Conservation (phyloP, 2,329 filamentous ascomycete species). For the Stromatinia cepivora region DNA sequence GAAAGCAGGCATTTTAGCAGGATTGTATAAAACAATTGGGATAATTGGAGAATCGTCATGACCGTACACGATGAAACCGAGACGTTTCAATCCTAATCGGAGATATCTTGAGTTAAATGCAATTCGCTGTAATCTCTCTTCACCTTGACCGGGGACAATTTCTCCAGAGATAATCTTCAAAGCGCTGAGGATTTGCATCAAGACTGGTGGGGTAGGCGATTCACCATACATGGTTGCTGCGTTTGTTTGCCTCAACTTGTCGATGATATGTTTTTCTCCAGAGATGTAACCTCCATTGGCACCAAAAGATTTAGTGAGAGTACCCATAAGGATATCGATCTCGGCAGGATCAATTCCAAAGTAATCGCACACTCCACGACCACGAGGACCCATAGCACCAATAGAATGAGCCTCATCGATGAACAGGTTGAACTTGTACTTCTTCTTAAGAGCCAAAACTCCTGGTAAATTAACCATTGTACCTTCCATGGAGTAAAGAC, state of each 20-base stretch:
- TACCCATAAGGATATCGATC: slow-evolving; percentile 97
- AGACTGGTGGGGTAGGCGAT: slow-evolving; percentile 79
- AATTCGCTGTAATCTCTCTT: slow-evolving; percentile 91
- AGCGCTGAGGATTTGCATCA: slow-evolving; percentile 86
- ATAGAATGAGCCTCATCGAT: slow-evolving; percentile 96
- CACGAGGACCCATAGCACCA: slow-evolving; percentile 83
- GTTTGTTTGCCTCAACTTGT: slow-evolving; percentile 85
- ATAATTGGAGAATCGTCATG: slow-evolving; percentile 98
- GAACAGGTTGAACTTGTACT: slow-evolving; percentile 96
- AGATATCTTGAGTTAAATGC: slow-evolving; percentile 99
- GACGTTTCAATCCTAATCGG: slow-evolving; percentile 92
- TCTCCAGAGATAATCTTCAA: slow-evolving; percentile 89
- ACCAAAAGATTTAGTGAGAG: slow-evolving; percentile 96
- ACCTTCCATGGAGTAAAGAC: slow-evolving; percentile 98
- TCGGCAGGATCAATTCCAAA: slow-evolving; percentile 86
- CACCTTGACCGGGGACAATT: slow-evolving; percentile 83
- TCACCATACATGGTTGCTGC: slow-evolving; percentile 86
- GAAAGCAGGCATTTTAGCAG: slow-evolving; percentile 98
- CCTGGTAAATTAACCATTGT: slow-evolving; percentile 98
- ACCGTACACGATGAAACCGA: slow-evolving; percentile 95
- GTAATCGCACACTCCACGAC: slow-evolving; percentile 95
- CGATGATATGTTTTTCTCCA: slow-evolving; percentile 84
- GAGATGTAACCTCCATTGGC: slow-evolving; percentile 96
- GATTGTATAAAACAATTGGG: slow-evolving; percentile 91
- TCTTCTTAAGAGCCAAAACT: slow-evolving; percentile 80